Conservation (phyloP, 2,329 filamentous ascomycete genomes). For the Fusarium oligoseptatum region DNA sequence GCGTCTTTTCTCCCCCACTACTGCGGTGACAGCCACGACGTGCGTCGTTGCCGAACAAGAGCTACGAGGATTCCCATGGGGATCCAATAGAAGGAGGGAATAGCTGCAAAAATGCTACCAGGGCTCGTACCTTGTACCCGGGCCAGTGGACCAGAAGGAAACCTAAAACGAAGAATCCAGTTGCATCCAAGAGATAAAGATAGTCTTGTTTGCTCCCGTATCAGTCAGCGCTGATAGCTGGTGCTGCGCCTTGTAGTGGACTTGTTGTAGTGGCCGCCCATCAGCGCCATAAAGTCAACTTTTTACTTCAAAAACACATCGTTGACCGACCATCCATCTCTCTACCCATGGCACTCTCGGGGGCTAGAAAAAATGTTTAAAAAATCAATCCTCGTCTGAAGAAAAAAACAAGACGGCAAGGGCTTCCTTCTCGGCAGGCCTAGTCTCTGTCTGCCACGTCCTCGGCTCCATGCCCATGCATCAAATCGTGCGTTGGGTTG, state of each 20-base stretch:
- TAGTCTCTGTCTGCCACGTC: slow-evolving; percentile 37
- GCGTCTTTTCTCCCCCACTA: slow-evolving; percentile 43
- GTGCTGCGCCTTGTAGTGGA: not conserved
- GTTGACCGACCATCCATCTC: slow-evolving; percentile 13
- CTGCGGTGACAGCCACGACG: slow-evolving; percentile 39
- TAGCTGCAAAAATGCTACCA: slow-evolving; percentile 25
- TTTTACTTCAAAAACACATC: slow-evolving; percentile 1
- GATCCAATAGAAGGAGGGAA: slow-evolving; percentile 20
- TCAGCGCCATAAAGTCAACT: slow-evolving; percentile 36
- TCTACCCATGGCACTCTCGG: not conserved
- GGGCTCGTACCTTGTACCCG: slow-evolving; percentile 28
- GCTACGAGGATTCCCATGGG: slow-evolving; percentile 30
- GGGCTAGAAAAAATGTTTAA: slow-evolving; percentile 1
- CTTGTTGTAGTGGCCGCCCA: not conserved
- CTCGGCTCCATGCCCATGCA: slow-evolving; percentile 29
- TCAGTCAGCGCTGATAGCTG: not conserved
- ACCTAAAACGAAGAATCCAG: slow-evolving; percentile 3
- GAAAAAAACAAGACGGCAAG: slow-evolving; percentile 13
- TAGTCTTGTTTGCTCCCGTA: not conserved
- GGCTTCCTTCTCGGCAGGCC: slow-evolving; percentile 18
- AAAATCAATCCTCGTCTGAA: slow-evolving; percentile 13
- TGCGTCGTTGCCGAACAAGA: slow-evolving; percentile 30
- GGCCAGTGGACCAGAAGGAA: slow-evolving; percentile 12
- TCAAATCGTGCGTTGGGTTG: slow-evolving; percentile 7
- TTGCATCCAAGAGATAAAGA: not conserved